Conservation (phyloP, 108 stramenopile species). For the Nitzschia sp. region DNA sequence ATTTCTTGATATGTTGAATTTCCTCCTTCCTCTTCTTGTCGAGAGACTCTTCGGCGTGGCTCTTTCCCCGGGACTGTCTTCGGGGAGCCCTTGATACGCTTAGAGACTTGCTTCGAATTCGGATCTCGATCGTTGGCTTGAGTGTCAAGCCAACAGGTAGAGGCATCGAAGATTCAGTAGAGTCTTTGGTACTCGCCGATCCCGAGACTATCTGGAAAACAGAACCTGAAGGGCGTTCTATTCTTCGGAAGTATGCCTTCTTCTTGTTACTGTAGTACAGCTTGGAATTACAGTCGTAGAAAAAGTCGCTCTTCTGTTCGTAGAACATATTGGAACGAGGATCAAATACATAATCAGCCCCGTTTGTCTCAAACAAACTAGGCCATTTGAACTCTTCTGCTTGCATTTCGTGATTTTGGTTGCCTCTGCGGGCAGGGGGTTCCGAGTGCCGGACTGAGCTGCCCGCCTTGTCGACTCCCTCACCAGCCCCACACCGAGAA, state of each 20-base stretch:
- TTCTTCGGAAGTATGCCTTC: conserved; percentile 55
- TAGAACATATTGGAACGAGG: conserved; percentile 77
- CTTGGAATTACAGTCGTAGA: conserved; percentile 80
- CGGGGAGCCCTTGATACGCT: background rate
- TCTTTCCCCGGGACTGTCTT: conserved; percentile 28
- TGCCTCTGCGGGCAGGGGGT: background rate
- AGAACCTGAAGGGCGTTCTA: background rate
- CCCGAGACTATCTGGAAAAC: background rate
- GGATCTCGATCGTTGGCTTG: background rate
- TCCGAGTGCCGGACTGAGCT: background rate
- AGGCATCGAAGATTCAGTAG: conserved; percentile 18
- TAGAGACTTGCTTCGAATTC: conserved; percentile 2
- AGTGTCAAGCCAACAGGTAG: conserved; percentile 1
- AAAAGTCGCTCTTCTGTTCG: conserved; percentile 68
- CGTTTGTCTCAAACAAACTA: conserved; percentile 61
- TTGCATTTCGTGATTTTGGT: background rate
- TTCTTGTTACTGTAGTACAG: conserved; percentile 71
- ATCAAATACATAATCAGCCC: conserved; percentile 71
- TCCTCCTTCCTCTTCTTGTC: conserved; percentile 47
- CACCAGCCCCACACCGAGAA: background rate
- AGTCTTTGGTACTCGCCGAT: conserved; percentile 2
- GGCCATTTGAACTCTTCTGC: conserved; percentile 52
- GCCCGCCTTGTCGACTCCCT: background rate
- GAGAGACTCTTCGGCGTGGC: conserved; percentile 13
- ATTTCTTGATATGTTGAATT: conserved; percentile 62